A percentile compares a stretch with the other conserved stretches of the same genome.
Evolutionary conservation across 805 yeast genomes (phyloP).

Genomic region (Candida pseudofarinosa): DNA sequence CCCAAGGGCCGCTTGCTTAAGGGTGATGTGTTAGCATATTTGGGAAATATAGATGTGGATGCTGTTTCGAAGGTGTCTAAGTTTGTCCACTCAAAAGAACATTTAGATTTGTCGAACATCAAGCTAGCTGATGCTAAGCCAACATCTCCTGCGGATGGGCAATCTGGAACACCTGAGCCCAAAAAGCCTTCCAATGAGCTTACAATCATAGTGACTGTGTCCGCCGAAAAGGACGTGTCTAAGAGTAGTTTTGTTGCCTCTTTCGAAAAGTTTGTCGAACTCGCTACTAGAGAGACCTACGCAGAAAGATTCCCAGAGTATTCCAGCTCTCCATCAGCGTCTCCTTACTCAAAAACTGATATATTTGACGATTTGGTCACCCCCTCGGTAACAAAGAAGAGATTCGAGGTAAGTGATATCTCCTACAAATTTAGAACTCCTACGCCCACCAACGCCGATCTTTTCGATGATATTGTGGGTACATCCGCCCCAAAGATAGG

Average conservation of each 20-base stretch:
- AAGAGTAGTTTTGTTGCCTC: conserved; percentile 24
- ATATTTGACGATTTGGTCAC: conserved; percentile 36
- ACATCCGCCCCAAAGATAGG: conserved; percentile 6
- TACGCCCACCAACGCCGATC: conserved; percentile 8
- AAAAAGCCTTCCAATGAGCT: conserved; percentile 28
- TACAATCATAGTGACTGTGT: conserved; percentile 21
- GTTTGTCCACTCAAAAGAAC: conserved; percentile 52
- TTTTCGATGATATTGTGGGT: conserved; percentile 36
- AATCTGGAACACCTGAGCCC: conserved; percentile 10
- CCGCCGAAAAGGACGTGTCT: conserved; percentile 21
- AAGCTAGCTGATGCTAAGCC: conserved; percentile 36
- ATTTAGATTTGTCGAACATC: conserved; percentile 71
- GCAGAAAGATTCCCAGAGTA: conserved; percentile 34
- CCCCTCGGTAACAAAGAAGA: conserved; percentile 29
- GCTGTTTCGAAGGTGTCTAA: conserved; percentile 51
- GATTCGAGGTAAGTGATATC: conserved; percentile 31
- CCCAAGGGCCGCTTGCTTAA: conserved; percentile 82
- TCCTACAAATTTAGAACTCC: conserved; percentile 19
- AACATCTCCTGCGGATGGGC: conserved; percentile 8
- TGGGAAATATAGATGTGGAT: conserved; percentile 66
- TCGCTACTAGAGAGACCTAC: conserved; percentile 29
- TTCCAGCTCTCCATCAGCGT: conserved; percentile 27
- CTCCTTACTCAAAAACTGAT: conserved; percentile 16
- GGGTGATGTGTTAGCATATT: conserved; percentile 85
- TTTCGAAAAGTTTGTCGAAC: conserved; percentile 26